Evolutionary conservation across 1,284 basidiomycete genomes (phyloP).

Genomic region (Xerocomus amazonicus): DNA sequence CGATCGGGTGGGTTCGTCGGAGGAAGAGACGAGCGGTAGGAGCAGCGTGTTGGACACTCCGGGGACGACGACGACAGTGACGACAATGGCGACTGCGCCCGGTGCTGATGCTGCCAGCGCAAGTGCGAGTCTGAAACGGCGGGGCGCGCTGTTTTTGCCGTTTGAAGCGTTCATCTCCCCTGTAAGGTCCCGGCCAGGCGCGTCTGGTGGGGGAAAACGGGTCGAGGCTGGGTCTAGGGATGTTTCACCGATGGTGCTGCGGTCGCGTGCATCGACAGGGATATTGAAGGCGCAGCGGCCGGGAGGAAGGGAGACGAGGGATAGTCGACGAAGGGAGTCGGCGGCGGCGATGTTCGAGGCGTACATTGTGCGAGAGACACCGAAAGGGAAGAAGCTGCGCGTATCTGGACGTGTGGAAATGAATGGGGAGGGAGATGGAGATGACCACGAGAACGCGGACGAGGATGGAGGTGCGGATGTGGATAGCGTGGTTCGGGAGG

Average conservation of each 20-base stretch:
- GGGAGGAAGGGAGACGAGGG: background rate
- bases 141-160: background rate
- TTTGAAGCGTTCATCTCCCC: conserved; percentile 30
- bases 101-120: background rate
- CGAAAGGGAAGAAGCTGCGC: background rate
- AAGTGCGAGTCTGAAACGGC: background rate
- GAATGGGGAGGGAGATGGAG: background rate
- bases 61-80: background rate
- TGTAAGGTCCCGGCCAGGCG: background rate
- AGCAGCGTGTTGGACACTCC: background rate
- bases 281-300: background rate
- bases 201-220: background rate
- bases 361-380: conserved; percentile 18
- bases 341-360: conserved; percentile 12
- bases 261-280: background rate
- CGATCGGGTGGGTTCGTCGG: background rate
- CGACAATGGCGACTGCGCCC: background rate
- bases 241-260: background rate
- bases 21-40: background rate
- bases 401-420: background rate
- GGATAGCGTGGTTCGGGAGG: background rate
- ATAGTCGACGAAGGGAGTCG: conserved; percentile 10
- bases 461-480: background rate
- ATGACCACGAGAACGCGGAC: background rate
- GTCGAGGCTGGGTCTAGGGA: background rate